Evolutionary conservation across 2,329 filamentous ascomycete genomes (phyloP).

Genomic region (Epicoccum sorghinum): DNA sequence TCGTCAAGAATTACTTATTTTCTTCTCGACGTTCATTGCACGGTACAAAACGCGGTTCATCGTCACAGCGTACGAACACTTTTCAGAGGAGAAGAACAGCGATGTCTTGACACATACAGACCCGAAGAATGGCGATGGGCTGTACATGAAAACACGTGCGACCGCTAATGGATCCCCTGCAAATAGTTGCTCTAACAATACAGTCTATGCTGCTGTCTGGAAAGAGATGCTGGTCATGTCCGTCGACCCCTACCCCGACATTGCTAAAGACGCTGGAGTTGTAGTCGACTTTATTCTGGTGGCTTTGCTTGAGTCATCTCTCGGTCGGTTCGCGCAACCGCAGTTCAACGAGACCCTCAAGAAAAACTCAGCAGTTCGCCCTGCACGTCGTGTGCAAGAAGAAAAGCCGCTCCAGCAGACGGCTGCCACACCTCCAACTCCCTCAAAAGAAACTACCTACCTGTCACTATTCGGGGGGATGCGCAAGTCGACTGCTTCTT

Average conservation of each 20-base stretch:
- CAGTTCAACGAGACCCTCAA: constrained; percentile 74
- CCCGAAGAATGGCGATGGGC: constrained; percentile 34
- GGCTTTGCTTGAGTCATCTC: constrained; percentile 75
- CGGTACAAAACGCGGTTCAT: constrained; percentile 92
- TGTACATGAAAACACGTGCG: constrained; percentile 39
- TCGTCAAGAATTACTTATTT: constrained; percentile 88
- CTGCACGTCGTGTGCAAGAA: constrained; percentile 44
- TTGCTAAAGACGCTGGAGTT: constrained; percentile 82
- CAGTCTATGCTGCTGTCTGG: constrained; percentile 92
- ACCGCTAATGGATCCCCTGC: constrained; percentile 16
- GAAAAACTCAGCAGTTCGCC: constrained; percentile 53
- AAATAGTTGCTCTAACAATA: constrained; percentile 70
- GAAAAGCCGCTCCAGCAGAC: constrained; percentile 50
- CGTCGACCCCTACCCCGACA: constrained; percentile 92
- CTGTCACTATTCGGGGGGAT: constrained; percentile 61
- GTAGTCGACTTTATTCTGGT: constrained; percentile 87
- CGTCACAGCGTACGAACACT: constrained; percentile 88
- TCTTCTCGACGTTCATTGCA: constrained; percentile 88
- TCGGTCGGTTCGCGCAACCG: constrained; percentile 72
- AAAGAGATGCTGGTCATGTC: constrained; percentile 89
- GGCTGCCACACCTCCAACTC: constrained; percentile 53
- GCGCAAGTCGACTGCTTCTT: constrained; percentile 66
- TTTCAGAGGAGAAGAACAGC: constrained; percentile 73
- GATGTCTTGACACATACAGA: constrained; percentile 24
- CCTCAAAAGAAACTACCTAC: constrained; percentile 65